Evolutionary conservation across 176 grass and related monocot species (phyloP), one percentile per base, ranked within the genome.

Genomic region (Cenchrus purpureus): DNA sequence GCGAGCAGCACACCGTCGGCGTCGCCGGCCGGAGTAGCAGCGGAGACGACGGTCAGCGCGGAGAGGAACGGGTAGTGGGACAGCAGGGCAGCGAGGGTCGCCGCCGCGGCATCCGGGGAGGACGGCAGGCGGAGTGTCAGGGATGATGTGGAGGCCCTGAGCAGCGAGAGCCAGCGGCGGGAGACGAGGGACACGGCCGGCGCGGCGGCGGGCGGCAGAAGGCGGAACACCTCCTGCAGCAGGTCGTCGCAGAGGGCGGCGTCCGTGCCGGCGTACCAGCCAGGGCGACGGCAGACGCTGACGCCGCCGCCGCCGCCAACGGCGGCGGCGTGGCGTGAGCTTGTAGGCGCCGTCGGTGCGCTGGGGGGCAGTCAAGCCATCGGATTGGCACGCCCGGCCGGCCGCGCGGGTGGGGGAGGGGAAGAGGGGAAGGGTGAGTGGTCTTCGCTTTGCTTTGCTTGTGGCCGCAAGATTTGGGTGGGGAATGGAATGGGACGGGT

Each of bases 161-260:
- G 89, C 48, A 98, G 93, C 12, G 59, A 34, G 29, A 94, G 81
- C 96, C 96, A 98, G 25, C 96, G 93, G 63, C 91, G 92, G 56
- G 89, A 98, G 73, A 95, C 96, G 37, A 94, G 96, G 77, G 93
- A 98, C 22, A 92, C 85, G 20, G 87, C 65, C 32, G 89, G 89
- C 13, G 87, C 82, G 4, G 93, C 63, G 55, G 87, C 78, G 46
- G 83, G 77, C 55, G 87, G 96, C 42, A 95, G 85, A 28, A 90
- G 85, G 76, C 82, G 79, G 71, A 98, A 64, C 56, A 98, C 94
- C 83, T 95, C 96, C 86, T 92, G 91, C 54, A 98, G 86, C 45
- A 98, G 77, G 77, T 98, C 96, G 73, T 95, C 93, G 85, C 93
- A 98, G 29, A 98, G 66, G 25, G 89, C 83, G 49, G 64, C 51